Conservation (phyloP, 108 stramenopile genomes). For the Seminavis robusta region DNA sequence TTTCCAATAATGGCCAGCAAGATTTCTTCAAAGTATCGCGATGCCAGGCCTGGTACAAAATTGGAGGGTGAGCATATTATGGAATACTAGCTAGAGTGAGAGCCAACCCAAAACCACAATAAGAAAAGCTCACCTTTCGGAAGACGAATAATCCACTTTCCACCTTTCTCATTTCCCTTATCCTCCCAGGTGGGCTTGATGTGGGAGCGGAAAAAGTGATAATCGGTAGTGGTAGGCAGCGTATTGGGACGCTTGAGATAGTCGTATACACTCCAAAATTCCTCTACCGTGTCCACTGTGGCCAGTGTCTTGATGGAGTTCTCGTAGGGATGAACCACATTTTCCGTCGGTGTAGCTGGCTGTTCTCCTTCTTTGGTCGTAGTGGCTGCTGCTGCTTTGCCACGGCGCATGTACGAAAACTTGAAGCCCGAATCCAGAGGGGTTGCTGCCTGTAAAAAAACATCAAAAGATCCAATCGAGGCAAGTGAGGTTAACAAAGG, state of each 20-base stretch:
- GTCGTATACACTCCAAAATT: conserved; percentile 92
- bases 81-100: neutral
- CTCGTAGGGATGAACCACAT: conserved; percentile 78
- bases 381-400: conserved; percentile 25
- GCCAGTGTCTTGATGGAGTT: conserved; percentile 82
- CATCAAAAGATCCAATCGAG: too few species aligned
- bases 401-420: conserved; percentile 81
- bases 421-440: conserved; percentile 40
- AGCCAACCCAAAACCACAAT: neutral
- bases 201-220: conserved; percentile 92
- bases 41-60: neutral
- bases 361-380: conserved; percentile 13
- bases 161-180: conserved; percentile 81
- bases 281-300: conserved; percentile 87
- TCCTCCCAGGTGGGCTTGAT: conserved; percentile 99
- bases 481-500: too few species aligned
- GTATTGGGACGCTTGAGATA: conserved; percentile 83
- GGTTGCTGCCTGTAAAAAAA: conserved; percentile 25
- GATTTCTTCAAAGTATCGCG: conserved; percentile 92
- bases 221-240: conserved; percentile 78
- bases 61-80: neutral
- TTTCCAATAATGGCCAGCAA: conserved; percentile 92
- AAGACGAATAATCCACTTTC: conserved; percentile 93
- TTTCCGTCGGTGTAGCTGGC: too few species aligned
- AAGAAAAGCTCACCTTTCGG: conserved; percentile 52